phyloP scores from a whole-genome alignment of 306 rosid species.

The Rosa persica region DNA sequence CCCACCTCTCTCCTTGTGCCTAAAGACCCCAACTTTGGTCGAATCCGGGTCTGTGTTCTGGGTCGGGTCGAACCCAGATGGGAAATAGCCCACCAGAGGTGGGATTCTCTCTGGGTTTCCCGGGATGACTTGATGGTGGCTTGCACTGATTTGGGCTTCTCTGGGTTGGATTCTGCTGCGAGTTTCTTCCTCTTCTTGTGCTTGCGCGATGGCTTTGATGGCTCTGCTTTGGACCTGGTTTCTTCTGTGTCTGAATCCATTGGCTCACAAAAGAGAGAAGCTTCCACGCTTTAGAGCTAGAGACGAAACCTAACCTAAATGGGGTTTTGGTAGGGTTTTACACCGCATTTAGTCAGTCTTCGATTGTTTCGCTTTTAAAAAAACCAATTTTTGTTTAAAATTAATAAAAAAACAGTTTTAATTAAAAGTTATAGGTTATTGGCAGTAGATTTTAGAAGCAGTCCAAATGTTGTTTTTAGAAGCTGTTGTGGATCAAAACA shows the following conservation, averaged over 20 bases:
- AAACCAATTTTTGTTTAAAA: too few species aligned
- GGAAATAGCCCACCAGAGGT: constrained; percentile 75
- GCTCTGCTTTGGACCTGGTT: constrained; percentile 15
- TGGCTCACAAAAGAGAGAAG: background rate
- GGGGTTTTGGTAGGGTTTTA: too few species aligned
- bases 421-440: too few species aligned
- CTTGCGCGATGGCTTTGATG: constrained; percentile 18
- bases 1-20: constrained; percentile 42
- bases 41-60: constrained; percentile 15
- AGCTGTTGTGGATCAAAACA: too few species aligned
- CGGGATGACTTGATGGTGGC: constrained; percentile 48
- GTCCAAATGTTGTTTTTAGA: too few species aligned
- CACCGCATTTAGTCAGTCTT: too few species aligned
- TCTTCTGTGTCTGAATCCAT: constrained; percentile 59
- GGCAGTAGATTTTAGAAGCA: too few species aligned
- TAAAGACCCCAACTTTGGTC: constrained; percentile 37
- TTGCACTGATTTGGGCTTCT: constrained; percentile 12
- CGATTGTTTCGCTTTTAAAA: too few species aligned
- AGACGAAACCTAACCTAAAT: too few species aligned
- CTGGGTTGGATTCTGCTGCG: background rate
- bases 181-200: constrained; percentile 45
- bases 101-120: constrained; percentile 44
- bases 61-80: constrained; percentile 70
- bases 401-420: too few species aligned
- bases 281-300: too few species aligned